These are phyloP conservation scores for Eucalyptus pauciflora DNA, from an alignment of 345 rosid genomes.

Conservation along the genomic window DNA sequence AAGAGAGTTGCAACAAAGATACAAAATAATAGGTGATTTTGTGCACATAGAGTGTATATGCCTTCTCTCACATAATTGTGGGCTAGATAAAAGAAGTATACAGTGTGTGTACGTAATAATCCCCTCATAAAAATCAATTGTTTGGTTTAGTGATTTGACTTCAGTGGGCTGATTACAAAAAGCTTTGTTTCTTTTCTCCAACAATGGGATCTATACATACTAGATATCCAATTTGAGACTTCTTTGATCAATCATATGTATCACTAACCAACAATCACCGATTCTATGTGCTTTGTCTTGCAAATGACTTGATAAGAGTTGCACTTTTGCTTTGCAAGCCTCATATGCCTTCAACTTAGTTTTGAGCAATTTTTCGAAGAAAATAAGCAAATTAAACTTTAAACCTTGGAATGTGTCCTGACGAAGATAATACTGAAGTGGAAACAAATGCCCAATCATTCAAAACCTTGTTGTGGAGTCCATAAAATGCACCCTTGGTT, in stretches of 20 bases:
- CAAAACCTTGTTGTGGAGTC: neutral
- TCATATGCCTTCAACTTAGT: neutral
- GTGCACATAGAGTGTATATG: neutral
- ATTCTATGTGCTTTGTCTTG: neutral
- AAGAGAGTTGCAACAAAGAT: neutral
- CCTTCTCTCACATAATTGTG: neutral
- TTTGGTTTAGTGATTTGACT: neutral
- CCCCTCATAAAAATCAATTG: neutral
- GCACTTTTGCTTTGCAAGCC: neutral
- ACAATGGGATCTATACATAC: neutral
- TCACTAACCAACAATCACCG: neutral
- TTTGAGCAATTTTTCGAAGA: neutral
- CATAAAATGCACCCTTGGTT: neutral
- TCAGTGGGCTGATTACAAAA: neutral
- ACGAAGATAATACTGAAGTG: neutral
- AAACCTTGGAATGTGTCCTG: neutral
- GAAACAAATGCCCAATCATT: neutral
- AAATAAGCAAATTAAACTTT: neutral
- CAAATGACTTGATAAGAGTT: neutral
- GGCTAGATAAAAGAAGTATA: neutral
- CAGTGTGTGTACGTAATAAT: neutral
- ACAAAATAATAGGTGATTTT: neutral
- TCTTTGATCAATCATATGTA: neutral
- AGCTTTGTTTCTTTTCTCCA: neutral
- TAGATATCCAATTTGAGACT: neutral